Base-by-base conservation (phyloP, 768 basidiomycete genomes). In the Tylopilus balloui region DNA sequence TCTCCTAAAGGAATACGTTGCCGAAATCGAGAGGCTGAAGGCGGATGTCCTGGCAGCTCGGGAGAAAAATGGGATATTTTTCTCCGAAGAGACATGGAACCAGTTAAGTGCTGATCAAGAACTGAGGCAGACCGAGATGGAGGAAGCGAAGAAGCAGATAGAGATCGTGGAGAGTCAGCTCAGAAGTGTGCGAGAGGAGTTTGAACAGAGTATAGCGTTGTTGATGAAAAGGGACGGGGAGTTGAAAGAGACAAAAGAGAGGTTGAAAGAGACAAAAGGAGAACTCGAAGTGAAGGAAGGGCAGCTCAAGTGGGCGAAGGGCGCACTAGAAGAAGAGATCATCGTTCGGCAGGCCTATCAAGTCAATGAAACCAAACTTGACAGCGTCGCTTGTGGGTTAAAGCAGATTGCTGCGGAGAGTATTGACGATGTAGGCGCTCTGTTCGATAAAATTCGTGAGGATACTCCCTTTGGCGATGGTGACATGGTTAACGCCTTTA, bases 1-100 rank as follows among this genome's bases (percentile, higher is more conserved):
- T 1, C 81, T 98, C 42, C 71, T 99, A 39, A 93, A 93, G 66
- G 94, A 97, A 66, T 97, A 95, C 58, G 78, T 95, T 32, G 81
- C 77, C 12, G 96, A 98, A 68, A 96, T 98, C 39, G 92, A 95
- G 58, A 81, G 92, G 6, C 76, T 98, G 32, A 95, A 95, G 65
- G 82, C 83, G 0, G 94, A 98, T 57, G 74, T 95, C 38, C 71
- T 91, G 0, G 94, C 96, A 7, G 88, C 93, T 6, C 79, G 94
- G 31, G 93, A 96, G 69, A 95, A 95, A 76, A 93, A 95, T 59
- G 96, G 96, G 8, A 90, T 97, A 29, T 96, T 86, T 67, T 86
- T 98, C 66, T 86, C 91, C 1, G 83, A 90, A 58, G 93, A 97
- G 57, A 84, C 82, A 3, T 97, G 92, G 92, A 80, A 78, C 40